A percentile compares a stretch with the other conserved stretches of the same genome.
Evolutionary conservation across 2,329 filamentous ascomycete species (phyloP).

Genomic region (Triangularia setosa): DNA sequence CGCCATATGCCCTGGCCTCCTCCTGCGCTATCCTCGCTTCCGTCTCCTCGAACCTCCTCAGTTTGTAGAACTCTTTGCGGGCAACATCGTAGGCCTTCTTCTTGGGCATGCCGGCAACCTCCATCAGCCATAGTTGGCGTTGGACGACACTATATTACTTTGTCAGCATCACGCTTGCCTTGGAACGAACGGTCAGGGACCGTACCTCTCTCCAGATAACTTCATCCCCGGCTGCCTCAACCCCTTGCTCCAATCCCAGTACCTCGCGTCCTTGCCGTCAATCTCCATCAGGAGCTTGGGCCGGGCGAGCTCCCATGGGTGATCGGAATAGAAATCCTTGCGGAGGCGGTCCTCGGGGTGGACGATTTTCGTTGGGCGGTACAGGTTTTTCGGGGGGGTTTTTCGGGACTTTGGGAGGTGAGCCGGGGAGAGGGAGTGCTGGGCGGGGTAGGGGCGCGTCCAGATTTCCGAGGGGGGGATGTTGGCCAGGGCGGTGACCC

Average conservation of each 20-base stretch:
- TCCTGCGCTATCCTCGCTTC: conserved; percentile 79
- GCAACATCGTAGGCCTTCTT: conserved; percentile 78
- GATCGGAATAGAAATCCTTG: conserved; percentile 80
- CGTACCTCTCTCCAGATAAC: conserved; percentile 80
- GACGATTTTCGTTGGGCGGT: conserved; percentile 70
- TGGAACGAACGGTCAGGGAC: too few relatives aligned
- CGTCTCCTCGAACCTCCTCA: conserved; percentile 79
- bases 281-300: conserved; percentile 81
- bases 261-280: conserved; percentile 75
- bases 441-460: conserved; percentile 49
- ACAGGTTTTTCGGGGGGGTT: conserved; percentile 63
- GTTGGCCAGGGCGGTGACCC: conserved; percentile 48
- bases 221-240: conserved; percentile 70
- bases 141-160: conserved; percentile 71
- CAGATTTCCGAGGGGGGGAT: conserved; percentile 58
- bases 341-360: conserved; percentile 85
- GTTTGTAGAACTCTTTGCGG: conserved; percentile 83
- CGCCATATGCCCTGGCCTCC: conserved; percentile 80
- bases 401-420: conserved; percentile 47
- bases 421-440: conserved; percentile 40
- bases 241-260: conserved; percentile 72
- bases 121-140: conserved; percentile 81
- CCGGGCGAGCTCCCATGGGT: conserved; percentile 94
- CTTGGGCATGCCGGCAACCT: conserved; percentile 57
- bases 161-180: background rate